Percentiles rank a stretch among this genome's conserved stretches.
These are phyloP conservation scores for Phytopythium litorale DNA, from an alignment of 352 stramenopile genomes.

Conservation along the genomic window DNA sequence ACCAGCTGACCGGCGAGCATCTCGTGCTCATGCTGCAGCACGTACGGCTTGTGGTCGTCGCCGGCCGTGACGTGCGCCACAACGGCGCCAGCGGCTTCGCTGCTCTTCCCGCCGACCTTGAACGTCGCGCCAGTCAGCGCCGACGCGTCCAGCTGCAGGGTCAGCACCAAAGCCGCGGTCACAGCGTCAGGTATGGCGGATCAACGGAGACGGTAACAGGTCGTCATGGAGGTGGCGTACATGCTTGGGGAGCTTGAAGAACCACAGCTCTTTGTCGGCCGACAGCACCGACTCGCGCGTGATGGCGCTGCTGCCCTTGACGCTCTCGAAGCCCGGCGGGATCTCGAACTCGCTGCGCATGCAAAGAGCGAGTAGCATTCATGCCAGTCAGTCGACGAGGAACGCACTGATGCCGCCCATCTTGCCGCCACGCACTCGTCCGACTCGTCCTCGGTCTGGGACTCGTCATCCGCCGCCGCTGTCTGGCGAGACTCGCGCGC, in stretches of 20 bases:
- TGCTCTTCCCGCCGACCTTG: slow-evolving; percentile 38
- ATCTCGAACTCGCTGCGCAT: slow-evolving; percentile 74
- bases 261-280: slow-evolving; percentile 82
- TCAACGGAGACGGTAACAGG: background rate
- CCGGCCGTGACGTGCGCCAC: slow-evolving; percentile 40
- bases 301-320: slow-evolving; percentile 53
- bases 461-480: slow-evolving; percentile 20
- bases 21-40: slow-evolving; percentile 51
- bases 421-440: slow-evolving; percentile 34
- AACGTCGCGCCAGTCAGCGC: slow-evolving; percentile 63
- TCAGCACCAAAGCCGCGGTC: slow-evolving; percentile 5
- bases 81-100: slow-evolving; percentile 19
- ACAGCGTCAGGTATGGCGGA: slow-evolving; percentile 7
- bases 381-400: background rate
- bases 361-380: slow-evolving; percentile 9
- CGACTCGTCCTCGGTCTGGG: slow-evolving; percentile 45
- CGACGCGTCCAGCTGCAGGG: slow-evolving; percentile 56
- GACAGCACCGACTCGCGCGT: slow-evolving; percentile 59
- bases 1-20: slow-evolving; percentile 73
- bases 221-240: slow-evolving; percentile 26
- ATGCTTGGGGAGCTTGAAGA: slow-evolving; percentile 81
- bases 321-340: slow-evolving; percentile 57
- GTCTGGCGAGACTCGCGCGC: slow-evolving; percentile 11
- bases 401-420: background rate
- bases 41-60: slow-evolving; percentile 41